These are phyloP conservation scores for Raphanus sativus DNA, from an alignment of 345 rosid species.

Conservation along the genomic window DNA sequence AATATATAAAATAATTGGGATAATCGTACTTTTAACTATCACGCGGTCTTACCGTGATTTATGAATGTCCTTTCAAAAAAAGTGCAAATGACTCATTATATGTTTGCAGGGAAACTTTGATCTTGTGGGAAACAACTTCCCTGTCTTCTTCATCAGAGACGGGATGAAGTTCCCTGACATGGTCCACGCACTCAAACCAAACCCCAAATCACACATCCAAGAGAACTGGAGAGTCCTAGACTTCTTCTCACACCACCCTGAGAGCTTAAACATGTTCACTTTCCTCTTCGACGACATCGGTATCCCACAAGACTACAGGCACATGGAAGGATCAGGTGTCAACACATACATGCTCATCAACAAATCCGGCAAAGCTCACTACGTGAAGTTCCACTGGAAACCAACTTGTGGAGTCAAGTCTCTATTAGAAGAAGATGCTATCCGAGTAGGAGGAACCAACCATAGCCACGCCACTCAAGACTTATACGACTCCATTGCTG, in stretches of 20 bases:
- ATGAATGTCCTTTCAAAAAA: no score
- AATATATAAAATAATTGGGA: no score
- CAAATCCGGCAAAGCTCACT: conserved; percentile 80
- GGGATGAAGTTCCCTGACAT: conserved; percentile 95
- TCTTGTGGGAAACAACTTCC: conserved; percentile 97
- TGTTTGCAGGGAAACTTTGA: conserved; percentile 85
- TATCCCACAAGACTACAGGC: conserved; percentile 91
- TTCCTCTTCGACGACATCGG: conserved; percentile 93
- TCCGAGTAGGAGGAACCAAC: conserved; percentile 84
- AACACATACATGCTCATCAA: conserved; percentile 81
- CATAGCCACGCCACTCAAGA: conserved; percentile 98
- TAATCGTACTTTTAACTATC: no score
- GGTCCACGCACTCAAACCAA: conserved; percentile 92
- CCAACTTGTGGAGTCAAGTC: conserved; percentile 95
- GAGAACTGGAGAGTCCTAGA: conserved; percentile 95
- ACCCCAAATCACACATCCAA: conserved; percentile 92
- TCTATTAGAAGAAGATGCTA: conserved; percentile 83
- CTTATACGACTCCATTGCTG: conserved; percentile 86
- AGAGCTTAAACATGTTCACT: conserved; percentile 81
- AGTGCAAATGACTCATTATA: neutral
- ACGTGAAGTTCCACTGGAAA: conserved; percentile 94
- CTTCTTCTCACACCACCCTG: conserved; percentile 94
- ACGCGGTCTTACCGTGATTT: no score
- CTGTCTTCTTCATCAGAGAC: conserved; percentile 92
- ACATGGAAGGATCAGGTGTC: conserved; percentile 94